These are phyloP conservation scores for Ophiostoma ulmi DNA, from an alignment of 2,329 filamentous ascomycete genomes.

Conservation along the genomic window DNA sequence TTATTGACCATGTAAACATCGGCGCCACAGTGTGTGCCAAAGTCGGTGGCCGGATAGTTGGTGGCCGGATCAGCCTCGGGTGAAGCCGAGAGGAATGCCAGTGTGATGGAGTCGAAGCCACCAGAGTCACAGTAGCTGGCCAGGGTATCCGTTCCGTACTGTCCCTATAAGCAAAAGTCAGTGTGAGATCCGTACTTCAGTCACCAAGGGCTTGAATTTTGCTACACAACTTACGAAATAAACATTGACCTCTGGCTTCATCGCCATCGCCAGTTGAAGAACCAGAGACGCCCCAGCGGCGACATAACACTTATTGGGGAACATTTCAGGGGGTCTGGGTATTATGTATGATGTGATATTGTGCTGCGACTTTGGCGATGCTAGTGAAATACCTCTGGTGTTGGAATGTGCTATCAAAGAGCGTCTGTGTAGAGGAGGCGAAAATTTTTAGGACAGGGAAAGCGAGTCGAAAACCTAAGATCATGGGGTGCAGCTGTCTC, in stretches of 20 bases:
- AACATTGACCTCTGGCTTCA: conserved; percentile 9
- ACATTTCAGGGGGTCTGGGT: background rate
- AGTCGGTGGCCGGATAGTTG: conserved; percentile 17
- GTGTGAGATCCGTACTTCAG: background rate
- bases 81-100: conserved; percentile 17
- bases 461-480: background rate
- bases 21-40: conserved; percentile 17
- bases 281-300: background rate
- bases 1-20: conserved; percentile 12
- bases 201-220: background rate
- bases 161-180: conserved; percentile 7
- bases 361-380: background rate
- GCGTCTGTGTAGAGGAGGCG: background rate
- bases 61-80: conserved; percentile 18
- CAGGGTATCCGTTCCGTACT: conserved; percentile 8
- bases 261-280: background rate
- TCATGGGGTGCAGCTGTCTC: background rate
- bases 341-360: background rate
- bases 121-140: conserved; percentile 19
- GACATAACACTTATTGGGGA: background rate
- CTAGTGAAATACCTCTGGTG: background rate
- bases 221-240: conserved; percentile 17
- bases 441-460: background rate
- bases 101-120: conserved; percentile 18
- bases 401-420: background rate